Evolutionary conservation across 148 eudicot genomes (phyloP), one percentile per base, ranked within the genome.

Genomic region (Rhododendron mucronatum): DNA sequence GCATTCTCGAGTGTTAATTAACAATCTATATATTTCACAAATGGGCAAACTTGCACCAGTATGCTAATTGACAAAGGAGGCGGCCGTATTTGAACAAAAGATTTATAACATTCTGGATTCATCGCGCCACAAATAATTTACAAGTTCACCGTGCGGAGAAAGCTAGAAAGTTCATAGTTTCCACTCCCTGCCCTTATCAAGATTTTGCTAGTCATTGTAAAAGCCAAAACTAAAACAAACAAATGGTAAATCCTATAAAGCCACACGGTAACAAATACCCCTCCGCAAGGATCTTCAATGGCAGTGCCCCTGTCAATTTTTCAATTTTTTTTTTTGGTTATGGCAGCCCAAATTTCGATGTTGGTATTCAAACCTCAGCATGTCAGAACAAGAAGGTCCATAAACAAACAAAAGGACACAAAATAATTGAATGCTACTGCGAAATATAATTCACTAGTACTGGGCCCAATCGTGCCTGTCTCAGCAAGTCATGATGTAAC

Each of bases 341-440:
- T 50, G 73, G 45, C 53, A 59, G 78, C 75, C 84, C 88, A 86
- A 85, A 47, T 37, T 78, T 86, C 82, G 84, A 83, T 77, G 84
- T 69, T 83, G 73, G 14, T 83, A 80, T 83, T 81, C 76, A 30
- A 71, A 71, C 20, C 76, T 30, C 76, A 33, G 33, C 76, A 71
- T 71, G 39, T 71, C 76, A 71, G 76, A 71, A 71, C 39, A 71
- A 65, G 30, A 10, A 71, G 76, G 76, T 33, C 76, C 76, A 71
- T 33, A 71, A 71, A 33, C 20, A 71, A 71, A 30, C 76, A 71
- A 33, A 14, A 71, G 41, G 76, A 71, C 76, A 71, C 76, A 33
- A 71, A 41, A 30, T 71, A 30, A 33, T 8, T 71, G 30, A 71
- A 71, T 71, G 41, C 76, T 71, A 71, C 76, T 13, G 76, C 76